Evolutionary conservation across 192 early-diverging fungal genomes (phyloP), one percentile per base, ranked within the genome.

Genomic region (Chytriomyces sp.): DNA sequence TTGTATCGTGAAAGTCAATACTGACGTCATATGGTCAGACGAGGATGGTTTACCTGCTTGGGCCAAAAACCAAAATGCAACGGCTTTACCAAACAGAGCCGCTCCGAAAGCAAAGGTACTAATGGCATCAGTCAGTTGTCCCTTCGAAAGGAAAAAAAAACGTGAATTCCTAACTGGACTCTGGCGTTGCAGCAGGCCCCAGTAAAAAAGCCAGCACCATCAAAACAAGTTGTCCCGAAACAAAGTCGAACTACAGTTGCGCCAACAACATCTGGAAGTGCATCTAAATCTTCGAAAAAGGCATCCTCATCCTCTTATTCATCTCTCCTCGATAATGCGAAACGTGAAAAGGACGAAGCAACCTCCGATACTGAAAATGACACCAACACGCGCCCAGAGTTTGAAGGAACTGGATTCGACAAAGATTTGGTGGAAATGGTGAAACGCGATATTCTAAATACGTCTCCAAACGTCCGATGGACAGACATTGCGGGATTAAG

Each of bases 351-450:
- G 62, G 61, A 72, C 53, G 72, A 49, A 70, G 60, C 45, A 65
- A 45, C 16, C 18, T 18, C n/a, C 43, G 16, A 72, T 10, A 20
- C 24, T 73, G 46, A 10, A 82, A 78, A 35, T 10, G 72, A 62
- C 62, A 11, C 62, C 18, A 35, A 49, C 10, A 2, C 57, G 16
- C 69, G 64, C 18, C 64, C 67, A 24, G 78, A 78, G 49, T 89
- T 87, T 71, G 86, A 89, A 67, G 77, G 77, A 9, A 80, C 82
- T 20, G 89, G 86, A 8, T 90, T 88, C 77, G 89, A 90, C 61
- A 90, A 90, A 60, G 89, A 90, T 44, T 74, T 90, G 47, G 88
- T 90, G 43, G 89, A 90, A 66, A 84, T 90, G 75, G 79, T 90
- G 16, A 90, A 89, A 64, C 78, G 87, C 24, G 89, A 90, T 71